phyloP scores from a whole-genome alignment of 2,329 filamentous ascomycete genomes.

The Cladosporium sp. region DNA sequence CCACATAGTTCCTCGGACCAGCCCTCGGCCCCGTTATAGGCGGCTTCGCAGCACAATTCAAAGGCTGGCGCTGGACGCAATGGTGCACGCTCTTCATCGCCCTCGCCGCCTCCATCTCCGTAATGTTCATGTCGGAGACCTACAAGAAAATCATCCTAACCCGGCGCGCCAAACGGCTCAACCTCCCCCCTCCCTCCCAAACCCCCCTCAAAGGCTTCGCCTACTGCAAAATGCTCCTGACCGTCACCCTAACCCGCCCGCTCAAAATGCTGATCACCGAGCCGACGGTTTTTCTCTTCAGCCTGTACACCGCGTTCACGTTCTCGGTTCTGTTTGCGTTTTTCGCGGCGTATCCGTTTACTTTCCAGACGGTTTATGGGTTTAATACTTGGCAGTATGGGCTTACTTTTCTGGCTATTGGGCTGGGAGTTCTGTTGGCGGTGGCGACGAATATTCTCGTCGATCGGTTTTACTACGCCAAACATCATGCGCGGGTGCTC shows the following conservation, averaged over 20 bases:
- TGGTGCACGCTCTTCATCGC: slow-evolving; percentile 42
- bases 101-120: slow-evolving; percentile 31
- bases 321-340: slow-evolving; percentile 30
- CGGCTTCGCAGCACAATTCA: slow-evolving; percentile 39
- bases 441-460: slow-evolving; percentile 36
- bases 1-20: slow-evolving; percentile 9
- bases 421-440: slow-evolving; percentile 61
- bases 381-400: slow-evolving; percentile 76
- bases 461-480: slow-evolving; percentile 35
- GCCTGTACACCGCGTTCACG: slow-evolving; percentile 29
- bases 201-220: slow-evolving; percentile 25
- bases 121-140: slow-evolving; percentile 50
- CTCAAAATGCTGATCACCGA: slow-evolving; percentile 33
- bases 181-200: slow-evolving; percentile 23
- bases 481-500: slow-evolving; percentile 25
- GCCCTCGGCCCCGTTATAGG: slow-evolving; percentile 37
- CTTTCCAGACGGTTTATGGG: slow-evolving; percentile 64
- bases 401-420: slow-evolving; percentile 67
- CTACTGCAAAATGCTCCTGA: slow-evolving; percentile 27
- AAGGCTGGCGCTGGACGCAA: slow-evolving; percentile 40
- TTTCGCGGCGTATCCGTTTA: slow-evolving; percentile 30
- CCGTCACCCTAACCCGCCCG: slow-evolving; percentile 29
- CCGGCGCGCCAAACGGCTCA: slow-evolving; percentile 31
- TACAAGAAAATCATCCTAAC: slow-evolving; percentile 49
- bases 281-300: slow-evolving; percentile 32